A percentile compares a stretch with the other conserved stretches of the same genome.
These are phyloP conservation scores for Dorcoceras hygrometricum DNA, from an alignment of 257 asterid genomes.

Conservation along the genomic window DNA sequence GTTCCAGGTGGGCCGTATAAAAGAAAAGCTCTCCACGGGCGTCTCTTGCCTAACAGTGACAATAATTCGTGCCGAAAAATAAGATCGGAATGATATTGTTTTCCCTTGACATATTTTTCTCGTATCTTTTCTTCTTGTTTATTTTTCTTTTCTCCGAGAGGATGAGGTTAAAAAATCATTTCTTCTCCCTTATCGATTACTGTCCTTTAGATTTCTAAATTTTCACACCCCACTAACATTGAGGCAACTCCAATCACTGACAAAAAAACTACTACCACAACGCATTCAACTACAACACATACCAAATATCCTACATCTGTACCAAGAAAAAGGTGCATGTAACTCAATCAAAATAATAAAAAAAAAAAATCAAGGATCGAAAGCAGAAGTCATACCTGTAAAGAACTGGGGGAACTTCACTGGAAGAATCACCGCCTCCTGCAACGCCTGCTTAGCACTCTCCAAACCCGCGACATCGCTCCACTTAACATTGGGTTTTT, in stretches of 20 bases:
- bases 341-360: background rate
- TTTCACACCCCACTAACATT: too few relatives aligned
- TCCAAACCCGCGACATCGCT: slow-evolving; percentile 97
- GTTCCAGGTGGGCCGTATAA: slow-evolving; percentile 98
- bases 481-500: slow-evolving; percentile 96
- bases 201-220: too few relatives aligned
- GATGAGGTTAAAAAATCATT: too few relatives aligned
- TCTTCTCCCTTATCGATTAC: too few relatives aligned
- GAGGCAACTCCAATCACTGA: background rate
- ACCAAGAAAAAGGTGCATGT: background rate
- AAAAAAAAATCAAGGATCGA: too few relatives aligned
- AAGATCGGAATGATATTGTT: background rate
- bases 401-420: slow-evolving; percentile 96
- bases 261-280: background rate
- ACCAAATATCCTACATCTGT: background rate
- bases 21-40: slow-evolving; percentile 99
- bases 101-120: background rate
- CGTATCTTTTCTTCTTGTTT: too few relatives aligned
- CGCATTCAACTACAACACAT: background rate
- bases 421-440: slow-evolving; percentile 95
- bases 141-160: too few relatives aligned
- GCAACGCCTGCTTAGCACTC: slow-evolving; percentile 95
- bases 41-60: slow-evolving; percentile 66
- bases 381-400: slow-evolving; percentile 50
- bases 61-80: slow-evolving; percentile 1